Evolutionary conservation across 164 flowering plant species (phyloP), one percentile per base, ranked within the genome.

Genomic region (Tetrastigma voinierianum): DNA sequence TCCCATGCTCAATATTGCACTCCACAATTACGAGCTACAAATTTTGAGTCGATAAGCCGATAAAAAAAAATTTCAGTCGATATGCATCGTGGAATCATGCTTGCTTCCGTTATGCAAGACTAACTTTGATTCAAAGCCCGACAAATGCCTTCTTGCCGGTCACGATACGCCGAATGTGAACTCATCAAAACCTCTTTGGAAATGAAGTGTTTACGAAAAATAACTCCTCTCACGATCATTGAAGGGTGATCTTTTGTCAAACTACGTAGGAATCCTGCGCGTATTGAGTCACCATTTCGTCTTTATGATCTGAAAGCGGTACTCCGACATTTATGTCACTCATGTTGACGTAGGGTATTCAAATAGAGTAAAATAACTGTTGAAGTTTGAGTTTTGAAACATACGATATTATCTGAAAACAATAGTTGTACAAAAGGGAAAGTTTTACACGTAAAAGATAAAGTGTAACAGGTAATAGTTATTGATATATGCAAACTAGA

Each of bases 51-150:
- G n/a, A n/a, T n/a, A n/a, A n/a, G n/a, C n/a, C n/a, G n/a, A n/a
- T n/a, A n/a, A n/a, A n/a, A n/a, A n/a, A n/a, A n/a, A n/a, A n/a
- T 18, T 13, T 17, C 4, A 9, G 7, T 10, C 24, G 12, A 23
- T 2, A 19, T 19, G 9, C 11, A 54, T 9, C n/a, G n/a, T n/a
- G n/a, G n/a, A n/a, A n/a, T n/a, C n/a, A n/a, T n/a, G 9, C 18
- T 25, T 54, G 24, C 24, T 25, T 48, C 11, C 3, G 16, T 45
- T n/a, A 21, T 46, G 19, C 25, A 59, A 14, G 72, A 53, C 73
- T 76, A 40, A 65, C 90, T 97, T 97, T 86, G 95, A 88, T 62
- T 88, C 96, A 68, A 83, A 57, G 48, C 98, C 98, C 98, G 90
- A 64, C 91, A 63, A 40, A 95, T 93, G 73, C 69, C 69, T 66